phyloP scores from a whole-genome alignment of 2,329 filamentous ascomycete genomes.

The Talaromyces sp. region DNA sequence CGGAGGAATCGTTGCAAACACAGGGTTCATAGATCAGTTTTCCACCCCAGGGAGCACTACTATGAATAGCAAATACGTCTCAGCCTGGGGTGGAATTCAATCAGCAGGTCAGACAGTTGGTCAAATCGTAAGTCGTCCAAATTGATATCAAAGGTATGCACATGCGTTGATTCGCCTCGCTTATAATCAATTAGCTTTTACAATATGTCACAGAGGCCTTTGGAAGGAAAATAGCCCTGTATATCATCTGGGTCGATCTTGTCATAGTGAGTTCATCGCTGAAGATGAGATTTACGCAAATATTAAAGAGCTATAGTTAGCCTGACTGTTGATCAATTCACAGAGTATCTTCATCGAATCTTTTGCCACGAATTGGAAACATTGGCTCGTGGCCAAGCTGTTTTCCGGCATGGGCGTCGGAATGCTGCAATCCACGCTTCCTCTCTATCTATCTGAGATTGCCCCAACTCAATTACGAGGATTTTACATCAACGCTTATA shows the following conservation, averaged over 20 bases:
- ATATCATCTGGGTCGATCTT: conserved; percentile 40
- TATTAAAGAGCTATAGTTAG: background rate
- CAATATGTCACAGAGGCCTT: conserved; percentile 40
- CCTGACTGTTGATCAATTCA: background rate
- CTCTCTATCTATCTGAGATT: conserved; percentile 47
- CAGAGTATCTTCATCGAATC: conserved; percentile 43
- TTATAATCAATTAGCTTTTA: background rate
- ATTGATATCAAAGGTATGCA: too few relatives aligned
- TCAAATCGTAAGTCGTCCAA: conserved; percentile 41
- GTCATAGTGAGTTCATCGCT: conserved; percentile 16
- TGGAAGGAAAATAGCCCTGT: conserved; percentile 41
- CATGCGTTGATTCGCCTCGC: too few relatives aligned
- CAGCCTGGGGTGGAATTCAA: conserved; percentile 46
- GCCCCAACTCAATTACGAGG: conserved; percentile 47
- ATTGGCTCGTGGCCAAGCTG: conserved; percentile 43
- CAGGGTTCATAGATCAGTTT: conserved; percentile 46
- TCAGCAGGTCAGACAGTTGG: conserved; percentile 44
- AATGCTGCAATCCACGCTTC: conserved; percentile 47
- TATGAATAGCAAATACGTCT: conserved; percentile 40
- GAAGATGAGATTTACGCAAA: background rate
- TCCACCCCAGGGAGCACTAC: conserved; percentile 33
- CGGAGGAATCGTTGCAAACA: conserved; percentile 45
- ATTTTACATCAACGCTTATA: conserved; percentile 46
- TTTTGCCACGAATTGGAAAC: conserved; percentile 41
- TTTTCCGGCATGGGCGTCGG: conserved; percentile 48